Conservation (phyloP, 202 grass and related monocot species). For the Saccharum hybrid region DNA sequence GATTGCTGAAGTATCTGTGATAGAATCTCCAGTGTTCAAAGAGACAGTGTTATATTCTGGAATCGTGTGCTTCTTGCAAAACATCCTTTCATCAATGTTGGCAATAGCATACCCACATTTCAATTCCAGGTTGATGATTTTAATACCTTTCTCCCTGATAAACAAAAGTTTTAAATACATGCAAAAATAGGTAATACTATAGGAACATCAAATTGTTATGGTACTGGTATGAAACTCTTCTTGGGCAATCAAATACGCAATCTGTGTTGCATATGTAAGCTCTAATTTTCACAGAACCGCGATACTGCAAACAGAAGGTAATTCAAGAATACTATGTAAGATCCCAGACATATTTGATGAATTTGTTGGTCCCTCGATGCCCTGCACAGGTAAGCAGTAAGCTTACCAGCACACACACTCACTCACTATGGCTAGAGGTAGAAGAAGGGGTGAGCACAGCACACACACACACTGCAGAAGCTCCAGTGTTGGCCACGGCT, state of each 20-base stretch:
- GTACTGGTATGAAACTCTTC: slow-evolving; percentile 8
- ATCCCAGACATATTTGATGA: slow-evolving; percentile 13
- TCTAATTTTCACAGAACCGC: neutral
- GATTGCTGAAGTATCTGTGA: slow-evolving; percentile 41
- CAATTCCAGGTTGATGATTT: slow-evolving; percentile 82
- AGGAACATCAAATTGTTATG: slow-evolving; percentile 30
- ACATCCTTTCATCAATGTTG: slow-evolving; percentile 72
- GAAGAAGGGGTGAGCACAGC: too few relatives aligned
- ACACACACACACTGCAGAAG: too few relatives aligned
- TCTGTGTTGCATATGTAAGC: slow-evolving; percentile 17
- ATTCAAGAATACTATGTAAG: slow-evolving; percentile 19
- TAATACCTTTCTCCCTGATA: slow-evolving; percentile 90
- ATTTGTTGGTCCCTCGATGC: too few relatives aligned
- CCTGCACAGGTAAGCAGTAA: too few relatives aligned
- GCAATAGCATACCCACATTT: slow-evolving; percentile 73
- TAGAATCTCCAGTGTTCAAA: slow-evolving; percentile 47
- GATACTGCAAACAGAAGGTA: slow-evolving; percentile 22
- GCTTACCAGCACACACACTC: too few relatives aligned
- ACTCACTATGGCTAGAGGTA: too few relatives aligned
- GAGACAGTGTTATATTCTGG: slow-evolving; percentile 43
- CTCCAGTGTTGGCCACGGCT: too few relatives aligned
- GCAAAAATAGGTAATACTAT: slow-evolving; percentile 9
- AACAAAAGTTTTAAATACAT: slow-evolving; percentile 44
- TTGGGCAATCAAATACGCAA: neutral
- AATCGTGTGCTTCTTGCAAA: slow-evolving; percentile 59